phyloP scores from a whole-genome alignment of 148 eudicot genomes.

The Simmondsia chinensis region DNA sequence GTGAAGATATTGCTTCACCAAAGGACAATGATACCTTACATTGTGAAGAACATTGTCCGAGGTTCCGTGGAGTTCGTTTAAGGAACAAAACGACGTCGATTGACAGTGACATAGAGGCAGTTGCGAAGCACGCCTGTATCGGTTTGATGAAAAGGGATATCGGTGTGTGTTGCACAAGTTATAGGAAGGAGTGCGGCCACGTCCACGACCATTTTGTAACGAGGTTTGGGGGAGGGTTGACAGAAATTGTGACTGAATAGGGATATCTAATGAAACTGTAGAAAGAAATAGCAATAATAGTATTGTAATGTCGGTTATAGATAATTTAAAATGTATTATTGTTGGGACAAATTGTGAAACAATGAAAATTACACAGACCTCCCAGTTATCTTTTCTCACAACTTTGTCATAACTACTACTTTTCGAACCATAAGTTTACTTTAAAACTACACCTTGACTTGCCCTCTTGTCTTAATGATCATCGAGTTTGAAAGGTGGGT shows the following conservation, averaged over 20 bases:
- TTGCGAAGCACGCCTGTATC: conserved; percentile 15
- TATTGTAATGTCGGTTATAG: not conserved
- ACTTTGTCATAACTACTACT: too few species aligned
- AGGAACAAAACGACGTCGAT: conserved; percentile 1
- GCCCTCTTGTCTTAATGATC: too few species aligned
- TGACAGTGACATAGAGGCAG: conserved; percentile 6
- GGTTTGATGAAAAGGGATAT: conserved; percentile 30
- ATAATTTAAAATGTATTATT: too few species aligned
- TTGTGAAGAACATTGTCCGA: conserved; percentile 2
- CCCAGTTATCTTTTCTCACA: too few species aligned
- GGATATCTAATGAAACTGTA: not conserved
- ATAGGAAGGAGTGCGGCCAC: conserved; percentile 45
- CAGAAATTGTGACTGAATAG: conserved; percentile 66
- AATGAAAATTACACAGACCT: too few species aligned
- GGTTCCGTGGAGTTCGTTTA: conserved; percentile 1
- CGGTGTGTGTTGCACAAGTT: conserved; percentile 50
- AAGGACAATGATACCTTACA: not conserved
- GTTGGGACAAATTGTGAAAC: too few species aligned
- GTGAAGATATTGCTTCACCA: not conserved
- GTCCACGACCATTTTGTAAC: conserved; percentile 18
- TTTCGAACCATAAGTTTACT: too few species aligned
- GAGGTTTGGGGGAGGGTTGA: conserved; percentile 38
- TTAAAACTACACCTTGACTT: too few species aligned
- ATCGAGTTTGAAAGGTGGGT: too few species aligned
- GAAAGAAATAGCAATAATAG: not conserved